A percentile compares a stretch with the other conserved stretches of the same genome.
These are phyloP conservation scores for Pseudomassariella vexata DNA, from an alignment of 2,329 filamentous ascomycete genomes.

Conservation along the genomic window DNA sequence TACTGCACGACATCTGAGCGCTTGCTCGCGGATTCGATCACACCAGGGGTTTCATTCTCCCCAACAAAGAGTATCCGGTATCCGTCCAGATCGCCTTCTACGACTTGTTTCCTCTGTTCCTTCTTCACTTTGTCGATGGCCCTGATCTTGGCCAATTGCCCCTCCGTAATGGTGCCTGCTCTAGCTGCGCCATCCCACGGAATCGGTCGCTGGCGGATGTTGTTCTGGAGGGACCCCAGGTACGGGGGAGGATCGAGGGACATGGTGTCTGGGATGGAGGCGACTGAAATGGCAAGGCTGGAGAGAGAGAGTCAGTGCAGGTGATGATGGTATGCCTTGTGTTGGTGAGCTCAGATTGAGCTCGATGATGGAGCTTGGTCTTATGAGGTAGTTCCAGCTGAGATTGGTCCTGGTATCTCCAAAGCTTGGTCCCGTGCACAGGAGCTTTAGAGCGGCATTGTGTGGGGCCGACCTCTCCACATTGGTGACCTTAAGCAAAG, in stretches of 20 bases:
- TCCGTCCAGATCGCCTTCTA: slow-evolving; percentile 73
- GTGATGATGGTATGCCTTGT: neutral
- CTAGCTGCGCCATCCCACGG: slow-evolving; percentile 96
- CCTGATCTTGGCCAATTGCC: slow-evolving; percentile 91
- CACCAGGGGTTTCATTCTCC: slow-evolving; percentile 59
- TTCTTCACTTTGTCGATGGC: slow-evolving; percentile 94
- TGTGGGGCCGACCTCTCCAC: no score
- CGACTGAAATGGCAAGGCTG: no score
- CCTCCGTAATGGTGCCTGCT: slow-evolving; percentile 87
- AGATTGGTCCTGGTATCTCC: no score
- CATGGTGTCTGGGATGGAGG: no score
- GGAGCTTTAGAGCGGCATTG: no score
- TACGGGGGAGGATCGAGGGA: slow-evolving; percentile 90
- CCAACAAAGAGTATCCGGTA: slow-evolving; percentile 81
- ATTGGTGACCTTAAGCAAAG: no score
- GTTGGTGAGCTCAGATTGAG: no score
- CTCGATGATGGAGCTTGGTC: neutral
- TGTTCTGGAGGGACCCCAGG: slow-evolving; percentile 81
- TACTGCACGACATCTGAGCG: slow-evolving; percentile 91
- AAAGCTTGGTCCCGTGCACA: no score
- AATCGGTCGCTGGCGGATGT: slow-evolving; percentile 92
- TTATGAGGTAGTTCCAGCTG: no score
- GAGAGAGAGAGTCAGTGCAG: neutral
- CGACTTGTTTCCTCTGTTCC: slow-evolving; percentile 77
- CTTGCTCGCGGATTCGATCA: slow-evolving; percentile 80